These are phyloP conservation scores for Acanthamoeba rhysodes DNA, from an alignment of 208 protist genomes.

Conservation along the genomic window DNA sequence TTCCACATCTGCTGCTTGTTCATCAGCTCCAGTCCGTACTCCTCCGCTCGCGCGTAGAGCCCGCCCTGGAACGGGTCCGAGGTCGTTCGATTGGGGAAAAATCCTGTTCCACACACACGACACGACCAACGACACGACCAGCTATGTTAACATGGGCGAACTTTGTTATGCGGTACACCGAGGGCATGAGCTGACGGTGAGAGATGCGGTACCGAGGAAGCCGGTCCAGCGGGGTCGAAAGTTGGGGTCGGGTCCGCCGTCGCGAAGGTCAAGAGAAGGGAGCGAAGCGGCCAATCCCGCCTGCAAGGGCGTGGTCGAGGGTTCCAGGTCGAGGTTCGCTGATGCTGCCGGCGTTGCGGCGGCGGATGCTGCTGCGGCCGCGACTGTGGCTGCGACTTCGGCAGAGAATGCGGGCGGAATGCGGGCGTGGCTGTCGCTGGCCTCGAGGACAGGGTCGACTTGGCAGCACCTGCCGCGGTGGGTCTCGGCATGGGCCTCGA, in stretches of 20 bases:
- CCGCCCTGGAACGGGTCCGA: slow-evolving; percentile 2
- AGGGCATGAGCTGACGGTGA: not conserved
- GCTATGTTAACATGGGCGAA: no score
- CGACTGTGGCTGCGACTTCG: not conserved
- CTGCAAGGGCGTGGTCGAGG: not conserved
- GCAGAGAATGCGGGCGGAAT: not conserved
- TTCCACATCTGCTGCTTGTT: slow-evolving; percentile 39
- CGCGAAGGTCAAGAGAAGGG: not conserved
- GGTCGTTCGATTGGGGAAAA: slow-evolving; percentile 2
- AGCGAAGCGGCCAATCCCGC: not conserved
- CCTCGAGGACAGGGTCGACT: not conserved
- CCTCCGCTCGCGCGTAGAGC: not conserved
- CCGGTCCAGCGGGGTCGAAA: not conserved
- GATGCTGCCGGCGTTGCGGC: no score
- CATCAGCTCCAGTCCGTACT: slow-evolving; percentile 11
- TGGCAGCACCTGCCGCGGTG: not conserved
- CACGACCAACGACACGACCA: not conserved
- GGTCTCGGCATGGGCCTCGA: not conserved
- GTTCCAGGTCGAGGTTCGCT: no score
- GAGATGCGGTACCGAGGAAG: not conserved
- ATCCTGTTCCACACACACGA: not conserved
- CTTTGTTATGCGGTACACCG: not conserved
- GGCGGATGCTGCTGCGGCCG: no score
- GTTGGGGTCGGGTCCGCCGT: not conserved
- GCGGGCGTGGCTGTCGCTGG: not conserved